Evolutionary conservation across 2,329 filamentous ascomycete species (phyloP), one percentile per base, ranked within the genome.

Genomic region (Xylaria sp.): DNA sequence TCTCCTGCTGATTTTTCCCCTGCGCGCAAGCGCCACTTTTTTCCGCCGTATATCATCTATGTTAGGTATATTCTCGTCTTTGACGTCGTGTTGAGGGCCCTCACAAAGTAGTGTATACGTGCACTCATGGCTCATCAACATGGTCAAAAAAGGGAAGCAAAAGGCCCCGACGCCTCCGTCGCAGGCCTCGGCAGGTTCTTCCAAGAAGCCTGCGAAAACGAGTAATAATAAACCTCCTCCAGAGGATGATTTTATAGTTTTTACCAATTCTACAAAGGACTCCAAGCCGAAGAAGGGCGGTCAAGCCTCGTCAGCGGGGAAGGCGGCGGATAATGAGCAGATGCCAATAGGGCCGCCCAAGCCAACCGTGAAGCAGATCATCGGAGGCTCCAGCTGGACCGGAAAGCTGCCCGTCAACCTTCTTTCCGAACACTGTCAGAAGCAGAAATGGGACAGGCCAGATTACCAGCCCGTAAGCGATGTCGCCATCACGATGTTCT

Each of bases 311-410:
- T 70, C 72, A 15, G 70, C 71, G 53, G 74, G 71, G 59, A 74
- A 75, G 34, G 28, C 63, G 4, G 67, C 70, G 70, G 30, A 75
- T 65, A 64, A 72, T 73, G 71, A 81, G 78, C 61, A 77, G 77
- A 68, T 78, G 15, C 73, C 79, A 2, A 70, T 77, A 2, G 84
- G 80, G 0, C 85, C 85, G 3, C 86, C 86, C 0, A 88, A 89
- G 73, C 89, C 87, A 15, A 90, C 89, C 1, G 86, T 87, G 52
- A 91, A 91, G 80, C 93, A 97, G 74, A 83, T 99, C 72, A 97
- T 99, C 76, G 96, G 94, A 48, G 96, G 96, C 57, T 89, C 93
- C 66, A 97, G 94, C 73, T 99, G 96, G 96, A 99, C 96, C 0
- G 96, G 96, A 46, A 99, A 99, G 79, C 83, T 99, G 36, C 96